Base-by-base conservation (phyloP, 345 rosid genomes). In the Stellera chamaejasme region DNA sequence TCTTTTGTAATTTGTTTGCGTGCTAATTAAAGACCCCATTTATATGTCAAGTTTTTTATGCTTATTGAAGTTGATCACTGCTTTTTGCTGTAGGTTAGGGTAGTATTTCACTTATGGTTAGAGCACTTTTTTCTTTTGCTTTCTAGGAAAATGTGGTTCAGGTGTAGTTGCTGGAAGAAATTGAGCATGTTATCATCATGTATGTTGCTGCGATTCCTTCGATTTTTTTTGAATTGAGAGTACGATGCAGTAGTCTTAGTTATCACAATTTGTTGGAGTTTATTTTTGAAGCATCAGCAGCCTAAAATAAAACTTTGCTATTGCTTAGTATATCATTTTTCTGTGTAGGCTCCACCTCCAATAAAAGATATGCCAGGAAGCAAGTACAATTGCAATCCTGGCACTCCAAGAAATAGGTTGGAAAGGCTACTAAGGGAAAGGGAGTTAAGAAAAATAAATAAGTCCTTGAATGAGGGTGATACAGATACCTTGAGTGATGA, bases 371-470 rank as follows among this genome's bases (percentile, higher is more conserved):
- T 75, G 78, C 62, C 73, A 27, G 80, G 77, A 28, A 75, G 67
- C 72, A 77, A 59, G 61, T 67, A 67, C 48, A 68, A 56, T n/a
- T 32, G 63, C 43, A 58, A 43, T 61, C 77, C 82, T 11, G 56
- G 36, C 14, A 77, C 82, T 0, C 80, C 82, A 4, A 68, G 66
- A 66, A 75, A 69, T 55, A 75, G 86, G 56, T 48, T 75, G 59
- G 82, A 75, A 49, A 68, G 86, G 72, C 81, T 81, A 60, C 55
- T 81, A 41, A 73, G 71, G 44, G 81, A 81, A 28, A 77, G 86
- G 57, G 77, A 75, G 69, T 61, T 72, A 12, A 62, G 86, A 58
- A 81, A 69, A 71, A 26, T 60, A 58, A 77, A 66, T 56, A 67
- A 60, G 66, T 36, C 67, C 15, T 50, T 47, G 2, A 74, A 58